Conservation (phyloP, 257 asterid genomes). For the Solanum bulbocastanum region DNA sequence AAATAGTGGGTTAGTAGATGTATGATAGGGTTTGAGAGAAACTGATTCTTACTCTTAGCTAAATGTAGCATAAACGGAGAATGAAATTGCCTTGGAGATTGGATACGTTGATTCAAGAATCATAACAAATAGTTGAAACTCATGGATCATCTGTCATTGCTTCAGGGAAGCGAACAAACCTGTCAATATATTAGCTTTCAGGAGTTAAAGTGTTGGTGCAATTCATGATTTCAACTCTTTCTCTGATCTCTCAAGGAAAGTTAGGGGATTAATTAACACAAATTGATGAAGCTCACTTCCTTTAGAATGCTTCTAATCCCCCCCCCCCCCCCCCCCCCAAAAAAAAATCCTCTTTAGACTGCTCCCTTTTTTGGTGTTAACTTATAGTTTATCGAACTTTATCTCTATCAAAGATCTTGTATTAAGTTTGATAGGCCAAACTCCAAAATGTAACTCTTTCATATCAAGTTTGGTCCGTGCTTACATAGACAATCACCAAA, state of each 20-base stretch:
- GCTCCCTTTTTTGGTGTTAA: neutral
- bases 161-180: no score
- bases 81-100: neutral
- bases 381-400: no score
- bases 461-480: neutral
- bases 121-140: no score
- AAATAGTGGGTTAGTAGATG: neutral
- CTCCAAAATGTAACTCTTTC: neutral
- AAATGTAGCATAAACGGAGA: no score
- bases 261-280: neutral
- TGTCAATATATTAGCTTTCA: neutral
- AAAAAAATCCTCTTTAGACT: neutral
- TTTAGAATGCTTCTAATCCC: neutral
- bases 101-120: neutral
- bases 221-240: neutral
- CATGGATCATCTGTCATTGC: neutral
- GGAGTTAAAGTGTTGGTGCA: neutral
- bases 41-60: neutral
- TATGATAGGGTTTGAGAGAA: neutral
- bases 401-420: neutral
- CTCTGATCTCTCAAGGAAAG: neutral
- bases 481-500: no score
- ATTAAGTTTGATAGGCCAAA: neutral
- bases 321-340: neutral
- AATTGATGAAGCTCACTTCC: neutral